phyloP scores from a whole-genome alignment of 78 protist species.

The Pigoraptor vietnamica region DNA sequence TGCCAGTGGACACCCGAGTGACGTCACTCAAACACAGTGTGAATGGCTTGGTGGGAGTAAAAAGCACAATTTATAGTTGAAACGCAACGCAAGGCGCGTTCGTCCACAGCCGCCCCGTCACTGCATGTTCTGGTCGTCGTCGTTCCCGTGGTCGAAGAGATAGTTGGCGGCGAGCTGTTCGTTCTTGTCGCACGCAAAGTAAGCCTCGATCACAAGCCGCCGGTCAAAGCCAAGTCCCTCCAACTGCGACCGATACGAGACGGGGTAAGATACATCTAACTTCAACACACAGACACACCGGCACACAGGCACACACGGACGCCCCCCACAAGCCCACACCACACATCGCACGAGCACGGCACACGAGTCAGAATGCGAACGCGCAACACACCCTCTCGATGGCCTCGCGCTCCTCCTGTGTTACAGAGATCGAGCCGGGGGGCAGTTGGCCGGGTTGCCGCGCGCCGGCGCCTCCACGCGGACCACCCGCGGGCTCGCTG shows the following conservation, averaged over 20 bases:
- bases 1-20: too few relatives aligned
- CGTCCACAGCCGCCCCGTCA: too few relatives aligned
- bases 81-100: too few relatives aligned
- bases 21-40: too few relatives aligned
- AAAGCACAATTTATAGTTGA: too few relatives aligned
- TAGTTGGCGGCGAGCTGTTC: conserved; percentile 81
- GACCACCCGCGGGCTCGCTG: conserved; percentile 27
- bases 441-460: not conserved
- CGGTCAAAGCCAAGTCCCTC: conserved; percentile 70
- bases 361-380: not conserved
- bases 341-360: too few relatives aligned
- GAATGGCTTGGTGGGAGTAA: too few relatives aligned
- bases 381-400: conserved; percentile 65
- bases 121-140: not conserved
- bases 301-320: not conserved
- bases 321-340: not conserved
- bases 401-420: conserved; percentile 76
- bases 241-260: conserved; percentile 25
- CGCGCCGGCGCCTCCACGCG: conserved; percentile 54
- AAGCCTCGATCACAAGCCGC: conserved; percentile 66
- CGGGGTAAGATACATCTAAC: not conserved
- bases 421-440: conserved; percentile 27
- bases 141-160: conserved; percentile 52
- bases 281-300: not conserved
- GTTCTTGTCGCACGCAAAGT: conserved; percentile 87